phyloP scores from a whole-genome alignment of 2,329 filamentous ascomycete species.

The Fusarium xyrophilum region DNA sequence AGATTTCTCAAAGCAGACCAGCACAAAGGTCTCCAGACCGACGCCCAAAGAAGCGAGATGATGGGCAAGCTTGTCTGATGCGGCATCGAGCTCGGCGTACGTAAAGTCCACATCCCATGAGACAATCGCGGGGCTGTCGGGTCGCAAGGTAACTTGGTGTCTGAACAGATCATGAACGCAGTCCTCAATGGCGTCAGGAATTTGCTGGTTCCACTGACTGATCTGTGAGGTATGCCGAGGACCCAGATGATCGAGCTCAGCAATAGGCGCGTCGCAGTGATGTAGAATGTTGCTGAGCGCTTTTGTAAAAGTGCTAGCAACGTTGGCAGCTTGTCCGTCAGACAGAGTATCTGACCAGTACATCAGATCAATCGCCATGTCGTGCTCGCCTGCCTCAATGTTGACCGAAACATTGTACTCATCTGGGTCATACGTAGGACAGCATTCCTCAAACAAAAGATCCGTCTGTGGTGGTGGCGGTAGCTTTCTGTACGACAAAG shows the following conservation, averaged over 20 bases:
- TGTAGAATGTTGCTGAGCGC: constrained; percentile 32
- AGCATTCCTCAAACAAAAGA: constrained; percentile 32
- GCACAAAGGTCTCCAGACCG: background rate
- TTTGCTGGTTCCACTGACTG: constrained; percentile 11
- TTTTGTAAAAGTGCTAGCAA: constrained; percentile 24
- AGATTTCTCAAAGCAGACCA: constrained; percentile 33
- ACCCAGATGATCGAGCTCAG: constrained; percentile 18
- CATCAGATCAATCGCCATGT: constrained; percentile 37
- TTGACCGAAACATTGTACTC: constrained; percentile 37
- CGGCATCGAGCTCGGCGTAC: constrained; percentile 25
- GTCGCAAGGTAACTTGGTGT: background rate
- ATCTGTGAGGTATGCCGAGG: background rate
- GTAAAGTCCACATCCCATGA: constrained; percentile 32
- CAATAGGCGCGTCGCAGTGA: constrained; percentile 2
- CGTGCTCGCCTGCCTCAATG: constrained; percentile 24
- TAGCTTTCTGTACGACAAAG: constrained; percentile 36
- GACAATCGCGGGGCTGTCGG: constrained; percentile 15
- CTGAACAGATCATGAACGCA: constrained; percentile 26
- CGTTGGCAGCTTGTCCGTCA: constrained; percentile 26
- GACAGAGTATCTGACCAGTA: constrained; percentile 36
- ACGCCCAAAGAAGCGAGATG: constrained; percentile 9
- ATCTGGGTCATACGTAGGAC: constrained; percentile 36
- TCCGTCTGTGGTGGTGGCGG: constrained; percentile 12
- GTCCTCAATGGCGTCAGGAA: constrained; percentile 11
- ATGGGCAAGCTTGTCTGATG: constrained; percentile 22